A percentile compares a stretch with the other conserved stretches of the same genome.
Evolutionary conservation across 495 filamentous ascomycete genomes (phyloP).

Genomic region (Cryomyces antarcticus): DNA sequence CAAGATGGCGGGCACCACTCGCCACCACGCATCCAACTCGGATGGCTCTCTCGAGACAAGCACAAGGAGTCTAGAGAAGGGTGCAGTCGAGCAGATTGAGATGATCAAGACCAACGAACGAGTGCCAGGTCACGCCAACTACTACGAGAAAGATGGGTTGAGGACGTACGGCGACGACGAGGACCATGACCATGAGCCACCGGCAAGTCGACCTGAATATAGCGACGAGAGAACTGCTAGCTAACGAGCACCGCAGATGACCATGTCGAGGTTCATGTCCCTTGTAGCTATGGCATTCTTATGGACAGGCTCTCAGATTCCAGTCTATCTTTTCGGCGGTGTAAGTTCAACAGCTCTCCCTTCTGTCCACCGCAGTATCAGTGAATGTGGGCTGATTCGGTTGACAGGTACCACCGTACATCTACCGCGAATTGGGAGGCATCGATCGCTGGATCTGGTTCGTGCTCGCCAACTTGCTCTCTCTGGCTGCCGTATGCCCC

Average conservation of each 20-base stretch:
- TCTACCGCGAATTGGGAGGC: constrained; percentile 47
- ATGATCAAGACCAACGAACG: constrained; percentile 13
- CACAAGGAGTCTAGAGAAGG: constrained; percentile 1
- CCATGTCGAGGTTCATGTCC: constrained; percentile 1
- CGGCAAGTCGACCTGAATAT: constrained; percentile 6
- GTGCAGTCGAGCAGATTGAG: constrained; percentile 5
- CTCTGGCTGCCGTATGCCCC: constrained; percentile 47
- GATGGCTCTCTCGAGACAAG: no score
- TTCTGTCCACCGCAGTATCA: not conserved
- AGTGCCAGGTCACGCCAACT: constrained; percentile 21
- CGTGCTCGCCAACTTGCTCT: constrained; percentile 46
- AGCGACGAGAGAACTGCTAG: not conserved
- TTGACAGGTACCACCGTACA: constrained; percentile 28
- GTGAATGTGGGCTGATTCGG: not conserved
- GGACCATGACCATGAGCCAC: constrained; percentile 30
- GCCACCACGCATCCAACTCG: no score
- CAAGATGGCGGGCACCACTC: no score
- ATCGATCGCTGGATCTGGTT: constrained; percentile 53
- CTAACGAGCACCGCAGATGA: constrained; percentile 3
- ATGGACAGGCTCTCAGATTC: constrained; percentile 17
- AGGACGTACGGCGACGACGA: constrained; percentile 28
- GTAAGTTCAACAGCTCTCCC: not conserved
- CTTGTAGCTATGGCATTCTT: constrained; percentile 11
- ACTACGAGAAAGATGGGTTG: constrained; percentile 30
- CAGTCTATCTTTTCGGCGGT: constrained; percentile 15